Conservation (phyloP, 495 filamentous ascomycete species). For the Tuber umbilicatum region DNA sequence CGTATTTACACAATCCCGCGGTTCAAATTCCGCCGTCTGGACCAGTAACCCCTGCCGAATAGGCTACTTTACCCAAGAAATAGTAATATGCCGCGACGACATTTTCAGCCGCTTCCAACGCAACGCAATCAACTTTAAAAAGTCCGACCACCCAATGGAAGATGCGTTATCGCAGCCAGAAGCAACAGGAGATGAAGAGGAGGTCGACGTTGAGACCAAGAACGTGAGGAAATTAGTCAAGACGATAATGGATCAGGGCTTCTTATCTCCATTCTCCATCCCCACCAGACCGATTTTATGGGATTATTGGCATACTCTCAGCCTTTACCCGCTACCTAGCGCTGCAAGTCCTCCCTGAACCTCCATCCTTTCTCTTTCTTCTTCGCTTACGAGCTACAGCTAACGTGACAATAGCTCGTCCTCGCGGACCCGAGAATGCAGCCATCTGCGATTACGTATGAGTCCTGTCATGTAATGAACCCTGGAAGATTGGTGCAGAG, state of each 20-base stretch:
- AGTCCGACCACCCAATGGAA: constrained; percentile 41
- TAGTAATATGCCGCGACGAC: constrained; percentile 80
- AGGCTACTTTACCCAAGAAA: constrained; percentile 74
- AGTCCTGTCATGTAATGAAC: constrained; percentile 94
- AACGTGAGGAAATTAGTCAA: constrained; percentile 79
- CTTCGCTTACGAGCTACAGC: not conserved
- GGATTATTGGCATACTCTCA: constrained; percentile 54
- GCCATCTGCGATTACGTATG: constrained; percentile 79
- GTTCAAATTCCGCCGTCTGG: constrained; percentile 70
- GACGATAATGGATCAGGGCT: constrained; percentile 86
- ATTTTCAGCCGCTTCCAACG: constrained; percentile 68
- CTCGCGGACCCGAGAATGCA: constrained; percentile 72
- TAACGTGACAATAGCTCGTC: constrained; percentile 48
- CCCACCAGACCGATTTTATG: constrained; percentile 71
- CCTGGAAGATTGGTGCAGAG: constrained; percentile 67
- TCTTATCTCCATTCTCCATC: constrained; percentile 76
- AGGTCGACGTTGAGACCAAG: constrained; percentile 49
- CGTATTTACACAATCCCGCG: constrained; percentile 60
- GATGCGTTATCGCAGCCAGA: constrained; percentile 35
- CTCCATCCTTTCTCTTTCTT: not conserved
- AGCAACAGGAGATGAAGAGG: constrained; percentile 21
- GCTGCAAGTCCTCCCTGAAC: constrained; percentile 40
- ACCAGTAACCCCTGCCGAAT: constrained; percentile 77
- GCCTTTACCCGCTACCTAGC: constrained; percentile 79
- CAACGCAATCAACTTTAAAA: constrained; percentile 57